These are phyloP conservation scores for Silene coronaria DNA, from an alignment of 179 eudicot species.

Conservation along the genomic window DNA sequence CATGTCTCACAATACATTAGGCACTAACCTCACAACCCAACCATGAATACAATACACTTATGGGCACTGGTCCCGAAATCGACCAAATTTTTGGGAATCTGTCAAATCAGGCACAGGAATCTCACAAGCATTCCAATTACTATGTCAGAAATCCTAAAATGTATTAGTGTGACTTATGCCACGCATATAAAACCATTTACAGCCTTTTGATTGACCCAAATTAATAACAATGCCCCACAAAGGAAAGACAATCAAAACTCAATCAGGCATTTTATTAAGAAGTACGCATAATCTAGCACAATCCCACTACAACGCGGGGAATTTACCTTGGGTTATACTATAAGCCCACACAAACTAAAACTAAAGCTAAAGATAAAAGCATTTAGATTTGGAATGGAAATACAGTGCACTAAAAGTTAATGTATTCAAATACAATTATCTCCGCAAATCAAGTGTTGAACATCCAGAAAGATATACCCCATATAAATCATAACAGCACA, in stretches of 20 bases:
- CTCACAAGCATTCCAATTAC: background rate
- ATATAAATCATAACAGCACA: too few relatives aligned
- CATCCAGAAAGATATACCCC: slow-evolving; percentile 5
- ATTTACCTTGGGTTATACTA: background rate
- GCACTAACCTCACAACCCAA: slow-evolving; percentile 12
- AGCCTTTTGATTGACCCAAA: background rate
- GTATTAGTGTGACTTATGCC: background rate
- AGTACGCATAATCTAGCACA: too few relatives aligned
- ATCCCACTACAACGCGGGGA: background rate
- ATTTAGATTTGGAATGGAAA: background rate
- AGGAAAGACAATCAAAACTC: too few relatives aligned
- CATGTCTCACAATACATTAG: slow-evolving; percentile 9
- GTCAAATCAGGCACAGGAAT: slow-evolving; percentile 12
- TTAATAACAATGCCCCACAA: background rate
- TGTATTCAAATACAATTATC: background rate
- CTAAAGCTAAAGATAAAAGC: too few relatives aligned
- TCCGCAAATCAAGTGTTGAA: background rate
- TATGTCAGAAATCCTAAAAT: background rate
- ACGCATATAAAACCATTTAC: background rate
- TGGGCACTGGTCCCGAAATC: slow-evolving; percentile 19
- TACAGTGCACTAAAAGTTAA: background rate
- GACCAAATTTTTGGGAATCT: slow-evolving; percentile 13
- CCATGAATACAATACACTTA: background rate
- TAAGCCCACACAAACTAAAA: background rate
- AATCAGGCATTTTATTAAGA: too few relatives aligned